Base-by-base conservation (phyloP, 306 rosid species). In the Trifolium pratense region DNA sequence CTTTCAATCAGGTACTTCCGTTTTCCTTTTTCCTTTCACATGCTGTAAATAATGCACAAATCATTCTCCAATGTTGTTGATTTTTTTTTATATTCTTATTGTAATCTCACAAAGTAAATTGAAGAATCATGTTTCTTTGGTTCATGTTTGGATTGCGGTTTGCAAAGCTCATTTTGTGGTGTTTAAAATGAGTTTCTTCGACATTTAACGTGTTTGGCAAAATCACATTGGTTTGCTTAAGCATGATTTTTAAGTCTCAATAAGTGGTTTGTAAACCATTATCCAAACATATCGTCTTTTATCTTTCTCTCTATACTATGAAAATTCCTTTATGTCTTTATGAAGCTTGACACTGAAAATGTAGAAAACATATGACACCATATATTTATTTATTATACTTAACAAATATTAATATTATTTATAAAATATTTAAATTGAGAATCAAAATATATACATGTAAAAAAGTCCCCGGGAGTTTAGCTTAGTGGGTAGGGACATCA, bases 1-100 rank as follows among this genome's bases (percentile, higher is more conserved):
- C 31, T 6, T 63, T 6, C 69, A 3, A 0, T 62, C 57, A 72
- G 84, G 87, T 83, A 83, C 81, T 67, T 26, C 45, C 52, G 3
- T 45, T 61, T 56, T 23, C 49, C 77, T 49, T 13, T 11, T 43
- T 23, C 49, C 77, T 49, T 13, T 11, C 45, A n/a, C 3, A 29
- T 17, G n/a, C 43, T 31, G 10, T 51, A 6, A 15, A 57, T 9
- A 34, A 43, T 59, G 43, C 71, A 3, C 61, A 23, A 25, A 26
- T 34, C 26, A 1, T 45, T 71, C 8, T 56, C 8, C 13, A 18
- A 9, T 11, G 40, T 36, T 11, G 21, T 70, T 11, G 7, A 25
- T 5, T 45, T 51, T 52, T 15, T 49, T 13, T 6, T 1, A 5
- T 40, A 31, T 9, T 39, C 7, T 29, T 39, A 32, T 5, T 20